phyloP scores from a whole-genome alignment of 2,329 filamentous ascomycete genomes.

The Cryphonectria nitschkei region DNA sequence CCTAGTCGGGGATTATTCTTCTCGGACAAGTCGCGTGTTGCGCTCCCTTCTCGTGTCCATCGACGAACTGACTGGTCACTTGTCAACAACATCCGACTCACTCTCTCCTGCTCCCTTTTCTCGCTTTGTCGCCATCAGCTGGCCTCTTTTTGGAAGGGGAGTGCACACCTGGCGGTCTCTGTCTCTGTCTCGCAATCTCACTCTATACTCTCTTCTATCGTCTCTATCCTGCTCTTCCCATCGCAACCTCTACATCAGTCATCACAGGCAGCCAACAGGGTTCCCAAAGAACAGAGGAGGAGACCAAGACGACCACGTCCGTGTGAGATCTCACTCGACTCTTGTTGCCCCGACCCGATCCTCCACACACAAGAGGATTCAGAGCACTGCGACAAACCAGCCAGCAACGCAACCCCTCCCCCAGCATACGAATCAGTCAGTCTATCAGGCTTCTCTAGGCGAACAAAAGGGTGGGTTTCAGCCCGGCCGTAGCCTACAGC shows the following conservation, averaged over 20 bases:
- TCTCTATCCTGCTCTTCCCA: no score
- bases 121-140: neutral
- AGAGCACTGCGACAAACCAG: neutral
- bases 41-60: neutral
- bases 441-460: neutral
- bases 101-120: neutral
- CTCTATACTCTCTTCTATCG: no score
- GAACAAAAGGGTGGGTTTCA: neutral
- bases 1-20: neutral
- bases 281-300: no score
- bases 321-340: neutral
- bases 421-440: neutral
- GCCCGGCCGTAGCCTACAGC: neutral
- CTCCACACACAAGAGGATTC: neutral
- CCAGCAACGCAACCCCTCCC: neutral
- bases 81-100: conserved; percentile 6
- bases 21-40: conserved; percentile 8
- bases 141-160: no score
- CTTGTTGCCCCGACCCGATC: neutral
- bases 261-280: no score
- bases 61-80: neutral
- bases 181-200: no score
- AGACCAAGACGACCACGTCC: neutral
- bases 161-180: no score
- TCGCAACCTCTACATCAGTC: no score